Evolutionary conservation across 73 alveolate genomes (phyloP).

Genomic region (Paramecium tetraurelia): DNA sequence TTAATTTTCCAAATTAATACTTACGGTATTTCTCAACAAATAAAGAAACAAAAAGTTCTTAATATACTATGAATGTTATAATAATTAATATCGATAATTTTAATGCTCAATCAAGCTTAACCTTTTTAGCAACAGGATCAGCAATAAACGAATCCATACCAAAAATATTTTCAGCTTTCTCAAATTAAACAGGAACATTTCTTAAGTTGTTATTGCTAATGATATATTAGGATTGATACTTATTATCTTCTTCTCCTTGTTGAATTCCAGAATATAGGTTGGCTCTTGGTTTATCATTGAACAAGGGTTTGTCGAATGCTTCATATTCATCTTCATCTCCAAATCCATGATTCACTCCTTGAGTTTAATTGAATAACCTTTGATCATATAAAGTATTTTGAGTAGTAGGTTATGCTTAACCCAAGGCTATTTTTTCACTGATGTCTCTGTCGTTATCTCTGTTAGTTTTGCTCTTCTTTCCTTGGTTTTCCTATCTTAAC

Average conservation of each 20-base stretch:
- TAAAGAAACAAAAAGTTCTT: too few relatives aligned
- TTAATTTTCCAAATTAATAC: too few relatives aligned
- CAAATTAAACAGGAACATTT: background rate
- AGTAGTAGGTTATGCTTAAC: slow-evolving; percentile 77
- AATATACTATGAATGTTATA: background rate
- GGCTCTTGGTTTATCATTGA: background rate
- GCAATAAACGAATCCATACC: slow-evolving; percentile 6
- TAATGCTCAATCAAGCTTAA: background rate
- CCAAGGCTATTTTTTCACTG: slow-evolving; percentile 96
- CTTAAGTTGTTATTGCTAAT: background rate
- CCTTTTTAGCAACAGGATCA: background rate
- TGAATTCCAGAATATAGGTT: background rate
- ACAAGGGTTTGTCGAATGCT: slow-evolving; percentile 27
- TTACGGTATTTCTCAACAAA: too few relatives aligned
- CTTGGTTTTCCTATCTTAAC: slow-evolving; percentile 84
- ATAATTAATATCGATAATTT: background rate
- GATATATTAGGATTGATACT: background rate
- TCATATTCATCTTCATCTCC: slow-evolving; percentile 49
- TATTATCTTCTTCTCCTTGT: slow-evolving; percentile 8
- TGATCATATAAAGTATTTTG: slow-evolving; percentile 10
- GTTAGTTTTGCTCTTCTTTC: slow-evolving; percentile 76
- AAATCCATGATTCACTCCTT: slow-evolving; percentile 29
- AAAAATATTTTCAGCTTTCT: background rate
- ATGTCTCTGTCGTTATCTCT: slow-evolving; percentile 97
- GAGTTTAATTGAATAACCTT: background rate